Evolutionary conservation across 495 filamentous ascomycete species (phyloP).

Genomic region (Penicillium simplicissimum): DNA sequence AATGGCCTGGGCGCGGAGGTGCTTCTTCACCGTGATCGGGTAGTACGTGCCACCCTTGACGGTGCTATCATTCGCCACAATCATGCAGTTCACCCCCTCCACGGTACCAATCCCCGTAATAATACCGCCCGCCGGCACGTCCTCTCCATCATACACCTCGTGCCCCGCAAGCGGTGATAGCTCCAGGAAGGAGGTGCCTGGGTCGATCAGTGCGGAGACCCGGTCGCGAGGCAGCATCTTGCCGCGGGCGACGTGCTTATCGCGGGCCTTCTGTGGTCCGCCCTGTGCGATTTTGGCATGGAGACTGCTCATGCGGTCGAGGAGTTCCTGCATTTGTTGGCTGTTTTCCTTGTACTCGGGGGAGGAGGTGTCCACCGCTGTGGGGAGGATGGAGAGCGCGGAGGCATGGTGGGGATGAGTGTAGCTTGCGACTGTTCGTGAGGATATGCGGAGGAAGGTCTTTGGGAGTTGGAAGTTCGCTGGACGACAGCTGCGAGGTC

Average conservation of each 20-base stretch:
- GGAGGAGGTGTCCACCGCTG: constrained; percentile 72
- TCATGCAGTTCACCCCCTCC: constrained; percentile 87
- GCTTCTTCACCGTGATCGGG: constrained; percentile 97
- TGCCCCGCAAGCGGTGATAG: constrained; percentile 85
- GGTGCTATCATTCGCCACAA: constrained; percentile 96
- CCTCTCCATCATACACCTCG: constrained; percentile 81
- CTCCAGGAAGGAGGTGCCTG: constrained; percentile 88
- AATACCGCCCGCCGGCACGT: constrained; percentile 85
- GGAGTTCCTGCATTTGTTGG: constrained; percentile 71
- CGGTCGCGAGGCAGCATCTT: constrained; percentile 96
- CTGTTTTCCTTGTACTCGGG: constrained; percentile 81
- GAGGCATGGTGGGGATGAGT: constrained; percentile 66
- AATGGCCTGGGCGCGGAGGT: constrained; percentile 87
- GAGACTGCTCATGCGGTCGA: constrained; percentile 62
- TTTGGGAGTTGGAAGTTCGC: constrained; percentile 9
- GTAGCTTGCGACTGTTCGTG: constrained; percentile 55
- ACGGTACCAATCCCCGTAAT: constrained; percentile 92
- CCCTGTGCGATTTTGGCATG: constrained; percentile 72
- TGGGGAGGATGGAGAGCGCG: constrained; percentile 76
- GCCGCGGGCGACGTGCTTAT: constrained; percentile 83
- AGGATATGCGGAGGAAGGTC: constrained; percentile 1
- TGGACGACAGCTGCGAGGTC: constrained; percentile 15
- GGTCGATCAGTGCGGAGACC: constrained; percentile 83
- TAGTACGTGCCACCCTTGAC: constrained; percentile 99
- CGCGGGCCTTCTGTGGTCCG: constrained; percentile 77